phyloP scores from a whole-genome alignment of 2,329 filamentous ascomycete genomes.

The Trichocomaceae sp. region DNA sequence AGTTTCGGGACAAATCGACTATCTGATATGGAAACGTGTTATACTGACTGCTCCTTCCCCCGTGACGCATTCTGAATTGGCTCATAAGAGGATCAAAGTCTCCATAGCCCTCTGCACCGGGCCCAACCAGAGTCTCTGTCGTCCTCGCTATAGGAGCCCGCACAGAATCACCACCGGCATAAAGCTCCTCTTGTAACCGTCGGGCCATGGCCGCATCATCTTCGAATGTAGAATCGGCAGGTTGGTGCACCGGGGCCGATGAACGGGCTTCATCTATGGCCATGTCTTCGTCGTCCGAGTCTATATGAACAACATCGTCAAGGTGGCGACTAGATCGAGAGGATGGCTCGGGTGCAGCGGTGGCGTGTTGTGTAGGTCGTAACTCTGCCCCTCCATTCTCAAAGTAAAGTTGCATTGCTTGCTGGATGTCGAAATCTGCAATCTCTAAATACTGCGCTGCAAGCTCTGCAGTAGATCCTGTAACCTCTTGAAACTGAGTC shows the following conservation, averaged over 20 bases:
- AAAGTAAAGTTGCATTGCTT: slow-evolving; percentile 84
- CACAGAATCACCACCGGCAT: slow-evolving; percentile 56
- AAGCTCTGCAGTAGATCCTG: slow-evolving; percentile 63
- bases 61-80: slow-evolving; percentile 50
- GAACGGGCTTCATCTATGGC: slow-evolving; percentile 34
- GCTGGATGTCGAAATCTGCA: slow-evolving; percentile 74
- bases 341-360: slow-evolving; percentile 21
- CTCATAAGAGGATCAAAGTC: slow-evolving; percentile 50
- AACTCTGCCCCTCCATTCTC: slow-evolving; percentile 65
- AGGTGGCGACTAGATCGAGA: slow-evolving; percentile 37
- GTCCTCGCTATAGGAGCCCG: slow-evolving; percentile 86
- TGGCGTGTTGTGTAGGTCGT: slow-evolving; percentile 35
- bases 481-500: slow-evolving; percentile 73
- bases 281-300: slow-evolving; percentile 63
- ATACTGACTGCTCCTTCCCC: slow-evolving; percentile 28
- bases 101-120: slow-evolving; percentile 50
- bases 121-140: slow-evolving; percentile 83
- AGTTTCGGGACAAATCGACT: neutral
- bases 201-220: slow-evolving; percentile 93
- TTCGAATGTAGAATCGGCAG: slow-evolving; percentile 55
- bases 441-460: slow-evolving; percentile 79
- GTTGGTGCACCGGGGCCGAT: slow-evolving; percentile 23
- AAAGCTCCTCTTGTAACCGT: slow-evolving; percentile 85
- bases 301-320: slow-evolving; percentile 62
- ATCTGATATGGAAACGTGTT: neutral